Evolutionary conservation across 1,284 basidiomycete species (phyloP).

Genomic region (Takashimella tepidaria): DNA sequence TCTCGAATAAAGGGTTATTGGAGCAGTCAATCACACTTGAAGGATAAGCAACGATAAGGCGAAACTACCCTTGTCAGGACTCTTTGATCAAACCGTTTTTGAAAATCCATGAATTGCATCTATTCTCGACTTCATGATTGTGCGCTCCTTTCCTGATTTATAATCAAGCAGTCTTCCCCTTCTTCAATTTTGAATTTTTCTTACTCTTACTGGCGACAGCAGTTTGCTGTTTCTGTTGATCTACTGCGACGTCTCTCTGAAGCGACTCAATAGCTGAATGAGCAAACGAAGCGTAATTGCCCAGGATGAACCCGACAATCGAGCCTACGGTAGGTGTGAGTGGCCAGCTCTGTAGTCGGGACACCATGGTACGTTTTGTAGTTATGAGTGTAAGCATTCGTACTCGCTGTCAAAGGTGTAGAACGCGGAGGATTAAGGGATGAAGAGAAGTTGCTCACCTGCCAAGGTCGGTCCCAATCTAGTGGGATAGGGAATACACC

Average conservation of each 20-base stretch:
- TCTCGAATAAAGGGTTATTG: too few relatives aligned
- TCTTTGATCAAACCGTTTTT: too few relatives aligned
- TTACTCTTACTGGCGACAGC: constrained; percentile 4
- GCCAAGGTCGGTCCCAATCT: constrained; percentile 95
- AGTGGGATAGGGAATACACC: constrained; percentile 77
- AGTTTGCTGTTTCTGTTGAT: neutral
- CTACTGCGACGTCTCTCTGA: constrained; percentile 12
- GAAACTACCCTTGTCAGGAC: too few relatives aligned
- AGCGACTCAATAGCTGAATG: constrained; percentile 48
- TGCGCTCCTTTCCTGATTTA: too few relatives aligned
- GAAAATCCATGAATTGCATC: too few relatives aligned
- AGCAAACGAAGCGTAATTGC: constrained; percentile 57
- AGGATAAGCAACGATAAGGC: too few relatives aligned
- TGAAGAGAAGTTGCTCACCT: constrained; percentile 54
- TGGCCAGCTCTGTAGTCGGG: constrained; percentile 82
- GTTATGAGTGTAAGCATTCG: constrained; percentile 1
- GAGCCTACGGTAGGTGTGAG: constrained; percentile 62
- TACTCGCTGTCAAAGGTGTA: too few relatives aligned
- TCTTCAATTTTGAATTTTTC: constrained; percentile 11
- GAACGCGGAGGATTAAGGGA: neutral
- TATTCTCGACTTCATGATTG: too few relatives aligned
- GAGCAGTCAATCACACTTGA: too few relatives aligned
- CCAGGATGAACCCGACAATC: constrained; percentile 62
- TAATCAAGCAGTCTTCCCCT: neutral
- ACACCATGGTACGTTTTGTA: too few relatives aligned